A percentile compares a stretch with the other conserved stretches of the same genome.
These are phyloP conservation scores for Quillaja saponaria DNA, from an alignment of 306 rosid species.

Conservation along the genomic window DNA sequence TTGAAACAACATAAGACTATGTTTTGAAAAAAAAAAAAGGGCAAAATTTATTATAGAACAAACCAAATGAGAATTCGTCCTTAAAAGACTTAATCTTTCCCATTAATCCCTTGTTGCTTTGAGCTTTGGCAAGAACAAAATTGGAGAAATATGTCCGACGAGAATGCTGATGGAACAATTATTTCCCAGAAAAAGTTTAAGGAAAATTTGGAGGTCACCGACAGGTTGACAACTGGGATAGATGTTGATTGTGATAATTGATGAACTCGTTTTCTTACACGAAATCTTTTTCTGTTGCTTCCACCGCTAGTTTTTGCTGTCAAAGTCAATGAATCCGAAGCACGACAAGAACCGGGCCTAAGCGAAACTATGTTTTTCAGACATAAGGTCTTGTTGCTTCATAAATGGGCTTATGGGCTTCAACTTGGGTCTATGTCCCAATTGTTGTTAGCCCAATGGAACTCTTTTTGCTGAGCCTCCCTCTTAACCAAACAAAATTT, in stretches of 20 bases:
- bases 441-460: no score
- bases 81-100: conserved; percentile 44
- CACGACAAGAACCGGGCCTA: no score
- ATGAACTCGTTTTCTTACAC: no score
- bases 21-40: background rate
- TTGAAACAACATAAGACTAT: background rate
- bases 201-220: background rate
- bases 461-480: no score
- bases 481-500: no score
- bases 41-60: background rate
- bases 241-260: background rate
- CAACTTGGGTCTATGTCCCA: no score
- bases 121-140: background rate
- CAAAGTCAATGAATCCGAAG: no score
- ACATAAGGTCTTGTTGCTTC: no score
- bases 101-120: conserved; percentile 8
- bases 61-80: conserved; percentile 40
- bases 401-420: no score
- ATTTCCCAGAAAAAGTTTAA: background rate
- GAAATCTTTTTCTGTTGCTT: no score
- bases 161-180: background rate
- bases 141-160: background rate
- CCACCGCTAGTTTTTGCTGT: no score
- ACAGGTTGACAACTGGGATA: background rate
- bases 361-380: no score